Evolutionary conservation across 2,329 filamentous ascomycete genomes (phyloP), one percentile per base, ranked within the genome.

Genomic region (Cadophora luteo-olivacea): DNA sequence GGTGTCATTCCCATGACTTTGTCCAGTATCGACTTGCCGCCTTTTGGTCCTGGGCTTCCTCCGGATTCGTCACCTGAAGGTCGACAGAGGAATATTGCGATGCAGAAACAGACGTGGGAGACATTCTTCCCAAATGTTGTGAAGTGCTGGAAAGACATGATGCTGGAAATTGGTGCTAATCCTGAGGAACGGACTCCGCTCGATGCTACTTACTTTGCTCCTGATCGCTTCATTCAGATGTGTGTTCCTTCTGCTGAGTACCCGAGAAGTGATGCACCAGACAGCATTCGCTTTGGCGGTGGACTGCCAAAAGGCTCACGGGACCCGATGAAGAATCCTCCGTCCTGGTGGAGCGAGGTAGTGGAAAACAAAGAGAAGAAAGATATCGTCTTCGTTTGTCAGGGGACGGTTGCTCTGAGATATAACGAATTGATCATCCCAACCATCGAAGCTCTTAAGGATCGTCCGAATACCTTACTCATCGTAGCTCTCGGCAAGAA

Each of bases 301-400:
- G 80, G 78, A 4, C 68, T 83, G 4, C 79, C 80, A 0, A 77
- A 76, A n/a, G 78, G 78, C 49, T 68, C 73, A 2, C 12, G 78
- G 64, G 73, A 77, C 41, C 58, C 73, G 0, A 67, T 68, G 51
- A 72, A 78, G 7, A 65, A 66, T 2, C 78, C 77, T 48, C 84
- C 85, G 0, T 33, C 72, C 7, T 87, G 83, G 81, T 87, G 83
- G 83, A 63, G 77, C 3, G 80, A 82, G 4, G 76, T 86, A 19
- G 72, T 78, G 11, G 65, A 72, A 19, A 79, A 81, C 55, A 75
- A 79, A 24, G 82, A 81, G 66, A 80, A 79, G 62, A 78, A 78
- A 64, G 78, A 78, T 24, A 75, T 82, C 14, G 70, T 81, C 19
- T 74, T 78, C 41, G 79, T 81, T 7, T 79, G 75, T 25, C 79